These are phyloP conservation scores for Ottelia alismoides DNA, from an alignment of 106 monocot species.

Conservation along the genomic window DNA sequence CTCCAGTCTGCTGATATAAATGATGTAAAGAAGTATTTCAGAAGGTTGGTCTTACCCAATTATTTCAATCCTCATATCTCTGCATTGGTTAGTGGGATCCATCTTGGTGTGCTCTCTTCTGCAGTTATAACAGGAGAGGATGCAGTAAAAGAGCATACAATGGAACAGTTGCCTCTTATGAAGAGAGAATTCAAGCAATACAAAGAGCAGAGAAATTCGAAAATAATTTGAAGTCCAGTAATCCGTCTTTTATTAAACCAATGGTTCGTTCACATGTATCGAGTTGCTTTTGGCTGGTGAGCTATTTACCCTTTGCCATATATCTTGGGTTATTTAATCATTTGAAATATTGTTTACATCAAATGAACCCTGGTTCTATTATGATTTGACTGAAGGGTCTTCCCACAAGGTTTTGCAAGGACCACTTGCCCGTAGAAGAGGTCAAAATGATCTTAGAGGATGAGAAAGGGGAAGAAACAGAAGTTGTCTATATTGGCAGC, in stretches of 20 bases:
- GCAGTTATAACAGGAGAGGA: constrained; percentile 9
- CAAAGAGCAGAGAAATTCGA: constrained; percentile 46
- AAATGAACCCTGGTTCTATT: neutral
- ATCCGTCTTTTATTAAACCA: constrained; percentile 52
- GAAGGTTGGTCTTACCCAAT: too few relatives aligned
- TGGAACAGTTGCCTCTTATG: constrained; percentile 45
- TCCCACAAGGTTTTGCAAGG: constrained; percentile 60
- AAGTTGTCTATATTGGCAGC: constrained; percentile 48
- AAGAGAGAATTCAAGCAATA: constrained; percentile 34
- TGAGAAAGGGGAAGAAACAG: constrained; percentile 43
- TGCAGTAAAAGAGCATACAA: constrained; percentile 32
- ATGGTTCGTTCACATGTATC: constrained; percentile 83
- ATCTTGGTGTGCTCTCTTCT: too few relatives aligned
- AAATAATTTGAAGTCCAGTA: constrained; percentile 17
- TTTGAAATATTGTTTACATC: neutral
- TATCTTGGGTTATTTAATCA: neutral
- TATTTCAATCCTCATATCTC: too few relatives aligned
- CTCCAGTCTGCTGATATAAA: too few relatives aligned
- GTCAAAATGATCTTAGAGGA: constrained; percentile 64
- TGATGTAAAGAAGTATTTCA: too few relatives aligned
- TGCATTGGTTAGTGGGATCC: too few relatives aligned
- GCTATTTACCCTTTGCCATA: constrained; percentile 7
- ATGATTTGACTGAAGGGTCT: constrained; percentile 25
- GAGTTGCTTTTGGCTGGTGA: constrained; percentile 82
- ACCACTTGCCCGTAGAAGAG: constrained; percentile 31